Evolutionary conservation across 345 rosid species (phyloP).

Genomic region (Triadica sebifera): DNA sequence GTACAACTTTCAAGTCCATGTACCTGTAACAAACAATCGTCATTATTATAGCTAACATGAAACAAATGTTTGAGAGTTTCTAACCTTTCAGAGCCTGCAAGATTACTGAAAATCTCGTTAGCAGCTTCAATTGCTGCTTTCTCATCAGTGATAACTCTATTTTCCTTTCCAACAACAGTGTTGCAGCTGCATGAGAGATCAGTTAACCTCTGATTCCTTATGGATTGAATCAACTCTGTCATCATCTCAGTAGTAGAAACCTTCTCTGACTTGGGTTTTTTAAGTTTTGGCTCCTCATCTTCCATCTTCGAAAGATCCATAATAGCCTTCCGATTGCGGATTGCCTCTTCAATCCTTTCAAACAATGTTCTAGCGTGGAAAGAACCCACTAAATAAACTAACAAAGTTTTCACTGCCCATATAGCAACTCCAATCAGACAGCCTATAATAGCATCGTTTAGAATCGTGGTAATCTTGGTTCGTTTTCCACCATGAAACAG

Average conservation of each 20-base stretch:
- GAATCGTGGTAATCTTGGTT: constrained; percentile 31
- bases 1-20: constrained; percentile 14
- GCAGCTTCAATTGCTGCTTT: constrained; percentile 66
- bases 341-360: constrained; percentile 56
- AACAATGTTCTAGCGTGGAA: constrained; percentile 50
- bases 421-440: constrained; percentile 42
- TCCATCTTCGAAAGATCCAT: constrained; percentile 37
- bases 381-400: constrained; percentile 44
- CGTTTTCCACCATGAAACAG: constrained; percentile 32
- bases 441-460: constrained; percentile 36
- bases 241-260: too few species aligned
- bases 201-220: too few species aligned
- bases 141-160: constrained; percentile 12
- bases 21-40: constrained; percentile 1
- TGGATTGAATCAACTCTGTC: too few species aligned
- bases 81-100: constrained; percentile 41
- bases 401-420: constrained; percentile 47
- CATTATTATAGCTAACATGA: too few species aligned
- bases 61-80: neutral
- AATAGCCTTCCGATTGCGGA: constrained; percentile 49
- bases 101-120: constrained; percentile 49
- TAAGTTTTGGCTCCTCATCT: too few species aligned
- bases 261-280: too few species aligned
- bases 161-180: neutral
- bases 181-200: neutral